phyloP scores from a whole-genome alignment of 2,329 filamentous ascomycete species.

The Fusarium luffae region DNA sequence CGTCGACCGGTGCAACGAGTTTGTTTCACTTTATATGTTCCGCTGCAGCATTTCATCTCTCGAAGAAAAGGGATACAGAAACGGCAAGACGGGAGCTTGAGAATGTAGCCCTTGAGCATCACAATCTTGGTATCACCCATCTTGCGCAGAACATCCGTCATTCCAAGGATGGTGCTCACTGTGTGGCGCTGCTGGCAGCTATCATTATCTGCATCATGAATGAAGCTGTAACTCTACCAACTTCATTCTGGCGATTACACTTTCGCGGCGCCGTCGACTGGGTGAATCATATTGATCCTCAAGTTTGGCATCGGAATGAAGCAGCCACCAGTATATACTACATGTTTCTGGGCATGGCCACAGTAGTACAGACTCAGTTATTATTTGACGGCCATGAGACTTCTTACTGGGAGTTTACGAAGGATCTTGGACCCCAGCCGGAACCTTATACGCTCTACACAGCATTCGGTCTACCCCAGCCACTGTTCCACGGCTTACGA shows the following conservation, averaged over 20 bases:
- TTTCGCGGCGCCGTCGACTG: constrained; percentile 42
- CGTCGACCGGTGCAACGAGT: constrained; percentile 35
- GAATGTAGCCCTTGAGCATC: constrained; percentile 41
- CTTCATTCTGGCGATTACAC: constrained; percentile 40
- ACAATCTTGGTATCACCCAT: constrained; percentile 42
- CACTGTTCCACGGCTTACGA: constrained; percentile 36
- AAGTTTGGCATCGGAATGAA: constrained; percentile 40
- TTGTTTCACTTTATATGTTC: constrained; percentile 44
- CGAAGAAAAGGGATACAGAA: constrained; percentile 21
- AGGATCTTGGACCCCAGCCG: constrained; percentile 38
- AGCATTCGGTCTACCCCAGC: constrained; percentile 37
- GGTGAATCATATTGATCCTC: constrained; percentile 44
- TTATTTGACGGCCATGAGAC: constrained; percentile 32
- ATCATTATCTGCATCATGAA: constrained; percentile 42
- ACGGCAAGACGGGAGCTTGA: constrained; percentile 31
- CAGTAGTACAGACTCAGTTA: constrained; percentile 38
- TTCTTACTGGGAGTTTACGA: constrained; percentile 35
- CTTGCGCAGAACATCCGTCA: constrained; percentile 40
- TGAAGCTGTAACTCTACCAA: constrained; percentile 41
- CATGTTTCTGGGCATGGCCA: constrained; percentile 43
- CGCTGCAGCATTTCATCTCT: constrained; percentile 39
- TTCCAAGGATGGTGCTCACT: constrained; percentile 39
- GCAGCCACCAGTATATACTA: constrained; percentile 40
- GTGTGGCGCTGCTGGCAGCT: constrained; percentile 36
- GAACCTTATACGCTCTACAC: constrained; percentile 35